Evolutionary conservation across 495 filamentous ascomycete species (phyloP).

Genomic region (Trichoderma virens): DNA sequence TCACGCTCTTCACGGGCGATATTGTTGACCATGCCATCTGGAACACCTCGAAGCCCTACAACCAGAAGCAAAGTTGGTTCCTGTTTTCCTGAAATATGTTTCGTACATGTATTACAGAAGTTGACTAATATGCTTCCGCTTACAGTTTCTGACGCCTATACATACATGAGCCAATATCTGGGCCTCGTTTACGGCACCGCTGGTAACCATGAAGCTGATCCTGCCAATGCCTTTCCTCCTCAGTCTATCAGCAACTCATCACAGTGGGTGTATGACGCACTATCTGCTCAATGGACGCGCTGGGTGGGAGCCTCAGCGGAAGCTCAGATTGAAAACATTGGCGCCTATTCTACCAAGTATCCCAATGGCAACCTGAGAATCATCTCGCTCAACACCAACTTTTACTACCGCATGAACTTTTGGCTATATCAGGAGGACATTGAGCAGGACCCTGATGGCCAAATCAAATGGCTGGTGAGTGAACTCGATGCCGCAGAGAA

Average conservation of each 20-base stretch:
- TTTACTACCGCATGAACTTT: constrained; percentile 51
- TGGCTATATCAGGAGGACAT: constrained; percentile 43
- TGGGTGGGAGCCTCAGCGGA: constrained; percentile 36
- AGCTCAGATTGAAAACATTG: constrained; percentile 30
- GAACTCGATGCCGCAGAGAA: constrained; percentile 45
- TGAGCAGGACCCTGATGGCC: constrained; percentile 39
- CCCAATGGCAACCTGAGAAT: constrained; percentile 39
- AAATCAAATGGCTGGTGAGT: constrained; percentile 42
- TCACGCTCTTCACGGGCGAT: constrained; percentile 42
- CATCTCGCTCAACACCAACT: constrained; percentile 51
- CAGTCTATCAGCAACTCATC: constrained; percentile 24
- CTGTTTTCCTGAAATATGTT: constrained; percentile 9
- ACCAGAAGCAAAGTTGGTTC: not conserved
- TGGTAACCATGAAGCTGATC: constrained; percentile 50
- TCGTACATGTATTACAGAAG: constrained; percentile 11
- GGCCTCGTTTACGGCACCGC: constrained; percentile 40
- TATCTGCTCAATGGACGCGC: constrained; percentile 36
- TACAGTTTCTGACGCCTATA: constrained; percentile 38
- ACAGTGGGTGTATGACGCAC: constrained; percentile 46
- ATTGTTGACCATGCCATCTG: constrained; percentile 42
- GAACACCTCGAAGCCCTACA: constrained; percentile 18
- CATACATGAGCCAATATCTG: constrained; percentile 29
- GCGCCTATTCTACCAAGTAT: constrained; percentile 41
- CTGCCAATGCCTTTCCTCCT: constrained; percentile 44
- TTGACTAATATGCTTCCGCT: not conserved